phyloP scores from a whole-genome alignment of 306 rosid genomes.

The Carpinus fangiana region DNA sequence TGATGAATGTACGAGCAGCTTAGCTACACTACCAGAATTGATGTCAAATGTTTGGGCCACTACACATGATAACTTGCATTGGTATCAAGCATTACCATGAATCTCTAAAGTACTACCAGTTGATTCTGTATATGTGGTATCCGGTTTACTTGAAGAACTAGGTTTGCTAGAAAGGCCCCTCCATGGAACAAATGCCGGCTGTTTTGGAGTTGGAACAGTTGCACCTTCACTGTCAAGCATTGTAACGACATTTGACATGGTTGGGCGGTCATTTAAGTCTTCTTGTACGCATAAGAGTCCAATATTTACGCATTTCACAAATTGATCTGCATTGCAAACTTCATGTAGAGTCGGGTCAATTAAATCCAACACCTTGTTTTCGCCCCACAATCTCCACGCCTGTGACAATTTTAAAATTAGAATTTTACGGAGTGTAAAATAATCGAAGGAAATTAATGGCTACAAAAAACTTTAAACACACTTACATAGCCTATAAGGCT shows the following conservation, averaged over 20 bases:
- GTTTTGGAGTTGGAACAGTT: conserved; percentile 37
- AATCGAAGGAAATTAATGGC: background rate
- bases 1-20: too few species aligned
- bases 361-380: conserved; percentile 41
- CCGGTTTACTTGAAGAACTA: conserved; percentile 43
- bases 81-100: conserved; percentile 4
- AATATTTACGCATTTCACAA: conserved; percentile 35
- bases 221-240: conserved; percentile 45
- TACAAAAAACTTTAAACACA: background rate
- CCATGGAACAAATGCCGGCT: conserved; percentile 40
- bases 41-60: too few species aligned
- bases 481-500: conserved; percentile 60
- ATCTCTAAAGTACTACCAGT: conserved; percentile 16
- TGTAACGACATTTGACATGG: conserved; percentile 39
- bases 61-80: background rate
- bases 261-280: conserved; percentile 50
- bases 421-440: too few species aligned
- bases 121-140: conserved; percentile 6
- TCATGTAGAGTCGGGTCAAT: conserved; percentile 36
- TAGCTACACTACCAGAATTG: too few species aligned
- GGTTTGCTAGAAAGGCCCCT: conserved; percentile 24
- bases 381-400: conserved; percentile 59
- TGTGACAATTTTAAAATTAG: conserved; percentile 1
- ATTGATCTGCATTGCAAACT: conserved; percentile 30
- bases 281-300: conserved; percentile 58